These are phyloP conservation scores for Arabidopsis suecica DNA, from an alignment of 345 rosid species.

Conservation along the genomic window DNA sequence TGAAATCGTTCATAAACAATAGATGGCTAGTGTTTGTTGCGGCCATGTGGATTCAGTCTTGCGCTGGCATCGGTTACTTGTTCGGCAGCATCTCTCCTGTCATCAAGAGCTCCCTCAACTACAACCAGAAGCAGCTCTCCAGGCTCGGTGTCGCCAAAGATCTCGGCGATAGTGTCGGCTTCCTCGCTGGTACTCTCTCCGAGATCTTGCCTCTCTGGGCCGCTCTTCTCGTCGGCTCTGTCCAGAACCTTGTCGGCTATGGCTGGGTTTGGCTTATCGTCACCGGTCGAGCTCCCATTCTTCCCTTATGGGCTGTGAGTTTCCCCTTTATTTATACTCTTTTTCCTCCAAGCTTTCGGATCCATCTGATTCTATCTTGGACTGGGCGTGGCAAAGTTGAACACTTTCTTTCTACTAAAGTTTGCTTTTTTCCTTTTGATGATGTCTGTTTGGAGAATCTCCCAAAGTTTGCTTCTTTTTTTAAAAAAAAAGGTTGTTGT, in stretches of 20 bases:
- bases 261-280: conserved; percentile 94
- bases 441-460: neutral
- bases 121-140: conserved; percentile 79
- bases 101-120: conserved; percentile 76
- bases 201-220: conserved; percentile 93
- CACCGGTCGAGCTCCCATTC: conserved; percentile 64
- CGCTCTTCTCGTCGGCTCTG: conserved; percentile 75
- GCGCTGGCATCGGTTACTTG: conserved; percentile 87
- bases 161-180: conserved; percentile 93
- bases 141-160: conserved; percentile 93
- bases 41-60: conserved; percentile 94
- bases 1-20: conserved; percentile 57
- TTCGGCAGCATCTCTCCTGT: conserved; percentile 94
- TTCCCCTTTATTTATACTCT: neutral
- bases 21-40: conserved; percentile 93
- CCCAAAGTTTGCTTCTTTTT: conserved; percentile 3
- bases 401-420: neutral
- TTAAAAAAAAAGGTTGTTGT: neutral
- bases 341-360: neutral
- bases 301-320: conserved; percentile 95
- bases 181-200: conserved; percentile 71
- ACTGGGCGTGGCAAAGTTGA: too few species aligned
- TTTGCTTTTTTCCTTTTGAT: neutral
- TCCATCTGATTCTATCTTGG: neutral
- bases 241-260: conserved; percentile 82